Conservation (phyloP, 2,329 filamentous ascomycete genomes). For the Byssochlamys sp. region DNA sequence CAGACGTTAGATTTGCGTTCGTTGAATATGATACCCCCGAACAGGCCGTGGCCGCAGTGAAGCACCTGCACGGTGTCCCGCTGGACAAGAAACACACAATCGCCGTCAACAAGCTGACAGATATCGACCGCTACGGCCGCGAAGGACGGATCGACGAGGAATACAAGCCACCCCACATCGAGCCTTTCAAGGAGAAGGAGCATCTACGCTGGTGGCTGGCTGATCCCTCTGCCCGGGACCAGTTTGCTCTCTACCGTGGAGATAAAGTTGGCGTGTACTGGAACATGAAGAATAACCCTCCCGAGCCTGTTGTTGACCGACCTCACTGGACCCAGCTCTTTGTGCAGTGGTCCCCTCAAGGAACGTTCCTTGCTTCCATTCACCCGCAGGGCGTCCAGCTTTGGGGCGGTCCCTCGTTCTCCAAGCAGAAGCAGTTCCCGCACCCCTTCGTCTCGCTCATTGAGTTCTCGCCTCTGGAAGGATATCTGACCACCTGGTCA, state of each 20-base stretch:
- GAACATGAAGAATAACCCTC: constrained; percentile 90
- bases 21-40: constrained; percentile 88
- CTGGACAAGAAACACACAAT: constrained; percentile 96
- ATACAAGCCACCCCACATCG: constrained; percentile 71
- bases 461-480: constrained; percentile 88
- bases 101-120: constrained; percentile 93
- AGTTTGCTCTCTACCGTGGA: constrained; percentile 87
- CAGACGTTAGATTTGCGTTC: constrained; percentile 68
- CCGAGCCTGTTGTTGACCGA: constrained; percentile 82
- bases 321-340: constrained; percentile 97
- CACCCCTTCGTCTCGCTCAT: constrained; percentile 93
- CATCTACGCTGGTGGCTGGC: constrained; percentile 89
- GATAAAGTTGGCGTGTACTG: constrained; percentile 92
- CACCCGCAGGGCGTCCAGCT: constrained; percentile 94
- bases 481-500: constrained; percentile 93
- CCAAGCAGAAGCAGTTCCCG: constrained; percentile 80
- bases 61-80: constrained; percentile 72
- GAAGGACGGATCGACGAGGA: constrained; percentile 90
- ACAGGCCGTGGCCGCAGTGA: constrained; percentile 80
- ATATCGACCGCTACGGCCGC: constrained; percentile 89
- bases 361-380: constrained; percentile 87
- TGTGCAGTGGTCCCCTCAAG: constrained; percentile 92
- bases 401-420: constrained; percentile 87
- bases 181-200: constrained; percentile 82
- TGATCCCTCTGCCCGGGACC: constrained; percentile 80